Base-by-base conservation (phyloP, 148 eudicot genomes). In the Fagopyrum esculentum region DNA sequence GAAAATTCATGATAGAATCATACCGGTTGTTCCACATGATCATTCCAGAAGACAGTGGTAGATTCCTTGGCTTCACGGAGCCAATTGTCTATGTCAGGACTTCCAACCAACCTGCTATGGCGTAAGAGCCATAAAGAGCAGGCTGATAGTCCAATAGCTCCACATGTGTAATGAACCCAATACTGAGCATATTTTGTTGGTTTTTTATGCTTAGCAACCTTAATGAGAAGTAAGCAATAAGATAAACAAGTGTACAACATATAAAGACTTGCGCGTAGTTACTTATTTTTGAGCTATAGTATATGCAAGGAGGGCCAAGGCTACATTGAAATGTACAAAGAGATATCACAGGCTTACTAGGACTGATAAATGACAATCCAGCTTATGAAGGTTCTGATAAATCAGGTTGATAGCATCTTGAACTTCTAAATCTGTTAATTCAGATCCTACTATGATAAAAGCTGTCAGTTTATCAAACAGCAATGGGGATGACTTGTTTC, bases 1-100 rank as follows among this genome's bases (percentile, higher is more conserved):
- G 48, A 51, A 74, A 56, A 55, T 11, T 40, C 76, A 74, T 44
- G 26, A 19, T 43, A 76, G 75, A 74, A 73, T 59, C 89, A 79
- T 89, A 93, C 98, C 83, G 98, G 98, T 74, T 86, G 89, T 87
- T 96, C 95, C 56, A 96, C 97, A 82, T 90, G 99, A 80, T 92
- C 97, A 75, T 83, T 90, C 97, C 91, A 89, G 80, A 96, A 96
- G 85, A 77, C 85, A 77, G 77, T 8, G 40, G 92, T 89, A 29
- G 99, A 90, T 17, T 90, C 91, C 81, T 86, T 96, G 63, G 97
- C 99, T 75, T 96, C 98, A 72, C 77, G 78, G 78, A 95, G 86
- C 98, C 99, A 96, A 79, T 90, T 88, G 72, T 92, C 98, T 54
- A 96, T 87, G 82, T 96, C 98, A 77, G 92, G 81, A 83, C 99